Evolutionary conservation across 208 protist species (phyloP), one percentile per base, ranked within the genome.

Genomic region (Novymonas esmeraldas): DNA sequence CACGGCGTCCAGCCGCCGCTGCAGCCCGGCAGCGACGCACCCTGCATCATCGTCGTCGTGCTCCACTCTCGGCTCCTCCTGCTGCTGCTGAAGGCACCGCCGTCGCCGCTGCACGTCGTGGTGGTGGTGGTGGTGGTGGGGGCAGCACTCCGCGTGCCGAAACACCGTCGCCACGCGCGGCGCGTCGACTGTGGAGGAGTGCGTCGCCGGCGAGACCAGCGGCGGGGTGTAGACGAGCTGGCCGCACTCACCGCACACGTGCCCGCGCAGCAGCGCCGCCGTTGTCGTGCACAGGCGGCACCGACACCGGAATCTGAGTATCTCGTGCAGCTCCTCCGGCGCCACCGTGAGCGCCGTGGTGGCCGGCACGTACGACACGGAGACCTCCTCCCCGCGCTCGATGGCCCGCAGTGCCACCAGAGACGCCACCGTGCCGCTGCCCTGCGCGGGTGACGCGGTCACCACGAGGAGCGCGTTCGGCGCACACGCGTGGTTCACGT

Each of bases 301-400:
- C 6, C 57, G 54, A 44, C 87, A 93, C 24, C 0, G 34, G 70
- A 90, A 90, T 9, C 73, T 68, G 38, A 81, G 64, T 9, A 59
- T 56, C 2, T 66, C 39, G 2, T 46, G 2, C 20, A 74, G 85
- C 64, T 76, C 60, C 11, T 39, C 45, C 16, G 29, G 57, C 6
- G 73, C 52, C 7, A 76, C 45, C 18, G 81, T 73, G 44, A 84
- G 18, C 20, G 73, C 62, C 11, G 78, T 64, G 3, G 67, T 66
- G 44, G 80, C 82, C 4, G 83, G 49, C 29, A 84, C 62, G 65
- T 90, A 94, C 11, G 85, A 82, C 16, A 94, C 70, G 42, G 82
- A 88, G 39, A 94, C 69, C 67, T 91, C 85, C 63, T 92, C 88
- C 9, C 82, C 83, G 11, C 59, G 64, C 20, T 77, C 71, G 65